Conservation (phyloP, 352 stramenopile genomes). For the Halophytophthora polymorphica region DNA sequence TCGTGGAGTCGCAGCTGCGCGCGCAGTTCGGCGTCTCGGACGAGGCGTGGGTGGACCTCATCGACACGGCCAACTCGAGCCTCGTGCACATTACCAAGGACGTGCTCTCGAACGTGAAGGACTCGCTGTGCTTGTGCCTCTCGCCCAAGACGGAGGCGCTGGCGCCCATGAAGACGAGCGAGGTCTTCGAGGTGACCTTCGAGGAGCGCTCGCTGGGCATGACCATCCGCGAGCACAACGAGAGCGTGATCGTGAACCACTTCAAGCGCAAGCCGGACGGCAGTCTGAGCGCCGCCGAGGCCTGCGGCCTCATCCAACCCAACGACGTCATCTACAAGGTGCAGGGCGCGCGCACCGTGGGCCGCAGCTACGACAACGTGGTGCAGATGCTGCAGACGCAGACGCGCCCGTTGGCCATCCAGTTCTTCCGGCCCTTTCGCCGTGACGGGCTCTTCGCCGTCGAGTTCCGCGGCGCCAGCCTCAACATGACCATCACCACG, state of each 20-base stretch:
- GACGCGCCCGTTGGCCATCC: slow-evolving; percentile 66
- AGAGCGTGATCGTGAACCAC: slow-evolving; percentile 84
- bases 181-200: slow-evolving; percentile 82
- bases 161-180: slow-evolving; percentile 71
- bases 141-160: slow-evolving; percentile 83
- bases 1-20: slow-evolving; percentile 76
- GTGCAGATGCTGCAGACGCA: slow-evolving; percentile 86
- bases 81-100: slow-evolving; percentile 84
- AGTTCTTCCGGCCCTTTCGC: slow-evolving; percentile 78
- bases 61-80: slow-evolving; percentile 76
- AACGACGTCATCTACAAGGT: slow-evolving; percentile 88
- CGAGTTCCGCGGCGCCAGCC: slow-evolving; percentile 70
- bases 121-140: slow-evolving; percentile 76
- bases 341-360: slow-evolving; percentile 67
- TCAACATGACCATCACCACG: slow-evolving; percentile 87
- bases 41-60: slow-evolving; percentile 85
- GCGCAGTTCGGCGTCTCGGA: slow-evolving; percentile 76
- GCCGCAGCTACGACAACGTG: slow-evolving; percentile 75
- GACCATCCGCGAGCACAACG: slow-evolving; percentile 82
- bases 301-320: slow-evolving; percentile 49
- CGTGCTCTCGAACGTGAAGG: slow-evolving; percentile 43
- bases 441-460: slow-evolving; percentile 82
- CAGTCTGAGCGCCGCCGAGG: slow-evolving; percentile 47
- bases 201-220: slow-evolving; percentile 67
- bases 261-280: slow-evolving; percentile 70